Evolutionary conservation across 352 stramenopile genomes (phyloP), one percentile per base, ranked within the genome.

Genomic region (Phytopythium chamaehyphon): DNA sequence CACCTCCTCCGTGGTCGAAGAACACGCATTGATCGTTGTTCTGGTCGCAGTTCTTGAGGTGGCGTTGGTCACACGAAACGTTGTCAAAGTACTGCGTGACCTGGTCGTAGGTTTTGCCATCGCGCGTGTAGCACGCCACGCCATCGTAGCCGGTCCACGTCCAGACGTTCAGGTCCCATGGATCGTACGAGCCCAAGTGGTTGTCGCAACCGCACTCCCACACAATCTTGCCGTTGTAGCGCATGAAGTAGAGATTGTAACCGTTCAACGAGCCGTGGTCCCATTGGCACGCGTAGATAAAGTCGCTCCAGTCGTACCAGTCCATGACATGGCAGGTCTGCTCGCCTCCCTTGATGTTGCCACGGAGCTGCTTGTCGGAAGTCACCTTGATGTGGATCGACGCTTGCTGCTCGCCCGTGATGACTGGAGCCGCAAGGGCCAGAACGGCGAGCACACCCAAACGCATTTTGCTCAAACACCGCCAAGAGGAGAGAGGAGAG

Each of bases 171-270:
- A 47, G 21, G 22, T 47, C 12, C 22, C 22, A 47, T 2, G 40
- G 6, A 6, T 33, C 40, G 40, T 47, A 47, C 22, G 40, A 47
- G 22, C 40, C 40, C 1, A 47, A 11, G 11, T 31, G 21, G 18
- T 44, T 21, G 40, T 47, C 21, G 12, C 42, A 48, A 8, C 8
- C 1, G 23, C 42, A 48, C 23, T 48, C 42, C 2, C 14, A 37
- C 23, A 38, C 42, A 15, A 48, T 22, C 15, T 3, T 31, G 21
- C 42, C 42, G 24, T 36, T 40, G 23, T 31, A 31, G 18, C 31
- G 40, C 51, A 18, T n/a, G 51, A 36, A 50, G 51, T 50, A 57
- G 22, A 45, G 28, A 31, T 57, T 45, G 51, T 57, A 45, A 3
- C 42, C 40, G 3, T 43, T 42, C n/a, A n/a, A n/a, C 1, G 21